Evolutionary conservation across 139 green algal species (phyloP), one percentile per base, ranked within the genome.

Genomic region (Diplosphaera chodatii): DNA sequence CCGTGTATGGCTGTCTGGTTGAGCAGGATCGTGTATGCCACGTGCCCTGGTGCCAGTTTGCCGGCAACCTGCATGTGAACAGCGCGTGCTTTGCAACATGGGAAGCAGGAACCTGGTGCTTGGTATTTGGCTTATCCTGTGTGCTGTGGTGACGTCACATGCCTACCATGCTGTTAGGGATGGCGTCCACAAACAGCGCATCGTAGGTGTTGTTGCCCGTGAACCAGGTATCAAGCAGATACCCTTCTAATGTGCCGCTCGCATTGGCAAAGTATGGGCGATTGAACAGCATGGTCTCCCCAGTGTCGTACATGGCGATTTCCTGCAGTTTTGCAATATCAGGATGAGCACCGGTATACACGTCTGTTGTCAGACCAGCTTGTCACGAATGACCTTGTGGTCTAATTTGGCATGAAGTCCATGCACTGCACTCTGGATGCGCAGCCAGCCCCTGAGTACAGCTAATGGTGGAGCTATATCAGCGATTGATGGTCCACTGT

Each of bases 171-270:
- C 25, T 10, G 65, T 67, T 63, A 28, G 80, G 80, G 33, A 86
- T 72, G 31, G 29, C 34, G 3, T 84, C 41, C 27, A 93, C 18
- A 75, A 82, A 83, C 5, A 90, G 21, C 0, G 79, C 84, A 65
- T 92, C 88, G 67, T 92, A 91, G 30, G 69, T 37, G 10, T 77
- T 73, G 15, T 59, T n/a, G 30, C 67, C 78, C 16, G 32, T 69
- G 64, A 74, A 79, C 85, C 87, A 93, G 25, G 70, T 68, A 16
- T 62, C 15, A 27, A 94, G 82, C 64, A 94, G 81, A 34, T 76
- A 87, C 30, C 66, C 79, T 2, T 94, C 88, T 56, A 94, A 75
- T 0, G 80, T 92, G 37, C 77, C 69, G 1, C 70, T 66, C 10
- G 78, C 56, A 0, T 72, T 66, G 21, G 68, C 62, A 10, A 77